These are phyloP conservation scores for Pestalotiopsis sp. DNA, from an alignment of 2,329 filamentous ascomycete species.

Conservation along the genomic window DNA sequence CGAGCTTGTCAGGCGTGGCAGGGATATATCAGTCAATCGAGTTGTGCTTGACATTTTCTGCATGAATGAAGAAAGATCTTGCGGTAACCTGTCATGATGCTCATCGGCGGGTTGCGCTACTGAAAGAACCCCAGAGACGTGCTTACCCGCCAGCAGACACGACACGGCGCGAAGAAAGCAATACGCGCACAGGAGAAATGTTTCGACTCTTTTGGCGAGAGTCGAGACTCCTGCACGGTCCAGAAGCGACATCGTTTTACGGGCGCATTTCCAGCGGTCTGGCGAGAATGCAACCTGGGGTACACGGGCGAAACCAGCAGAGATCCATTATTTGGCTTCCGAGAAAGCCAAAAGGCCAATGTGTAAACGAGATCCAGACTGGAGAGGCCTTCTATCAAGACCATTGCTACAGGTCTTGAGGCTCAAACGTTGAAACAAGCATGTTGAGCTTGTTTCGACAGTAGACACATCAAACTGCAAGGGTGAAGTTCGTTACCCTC, in stretches of 20 bases:
- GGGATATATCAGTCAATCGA: neutral
- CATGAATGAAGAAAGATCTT: neutral
- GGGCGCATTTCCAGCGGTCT: neutral
- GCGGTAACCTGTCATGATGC: neutral
- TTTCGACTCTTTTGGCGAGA: too few relatives aligned
- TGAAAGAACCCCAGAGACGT: too few relatives aligned
- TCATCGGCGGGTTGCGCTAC: neutral
- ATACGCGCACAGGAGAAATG: too few relatives aligned
- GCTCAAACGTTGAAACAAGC: constrained; percentile 9
- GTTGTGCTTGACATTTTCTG: neutral
- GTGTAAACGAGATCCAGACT: neutral
- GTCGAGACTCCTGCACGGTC: neutral
- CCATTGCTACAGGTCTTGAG: neutral
- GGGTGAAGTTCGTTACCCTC: neutral
- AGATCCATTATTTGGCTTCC: neutral
- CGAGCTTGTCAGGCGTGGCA: constrained; percentile 37
- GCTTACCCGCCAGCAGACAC: too few relatives aligned
- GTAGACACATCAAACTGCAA: constrained; percentile 9
- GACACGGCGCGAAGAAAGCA: too few relatives aligned
- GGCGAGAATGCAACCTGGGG: neutral
- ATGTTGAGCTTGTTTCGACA: constrained; percentile 13
- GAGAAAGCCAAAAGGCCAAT: neutral
- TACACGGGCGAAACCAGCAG: neutral
- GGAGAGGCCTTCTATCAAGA: neutral
- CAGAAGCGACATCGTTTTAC: neutral